phyloP scores from a whole-genome alignment of 1,284 basidiomycete genomes.

The Coniferiporia weirii region DNA sequence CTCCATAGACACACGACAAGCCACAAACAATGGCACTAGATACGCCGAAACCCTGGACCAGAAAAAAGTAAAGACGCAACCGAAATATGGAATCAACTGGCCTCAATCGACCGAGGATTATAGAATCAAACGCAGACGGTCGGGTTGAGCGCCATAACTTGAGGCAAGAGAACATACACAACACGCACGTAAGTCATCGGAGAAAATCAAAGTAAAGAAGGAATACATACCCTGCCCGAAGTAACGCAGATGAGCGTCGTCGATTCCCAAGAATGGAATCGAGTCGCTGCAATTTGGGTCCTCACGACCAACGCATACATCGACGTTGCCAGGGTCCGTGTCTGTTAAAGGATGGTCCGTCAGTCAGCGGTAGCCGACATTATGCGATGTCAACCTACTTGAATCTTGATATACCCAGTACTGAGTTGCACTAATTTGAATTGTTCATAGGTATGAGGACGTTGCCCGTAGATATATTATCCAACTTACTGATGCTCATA shows the following conservation, averaged over 20 bases:
- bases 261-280: conserved; percentile 38
- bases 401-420: conserved; percentile 41
- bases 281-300: conserved; percentile 18
- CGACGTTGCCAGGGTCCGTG: conserved; percentile 37
- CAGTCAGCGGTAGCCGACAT: conserved; percentile 22
- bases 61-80: too few relatives aligned
- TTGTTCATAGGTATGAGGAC: background rate
- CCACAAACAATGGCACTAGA: too few relatives aligned
- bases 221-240: conserved; percentile 36
- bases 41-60: too few relatives aligned
- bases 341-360: conserved; percentile 32
- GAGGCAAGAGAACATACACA: background rate
- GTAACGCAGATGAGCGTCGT: conserved; percentile 36
- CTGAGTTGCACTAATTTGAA: conserved; percentile 33
- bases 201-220: background rate
- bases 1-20: too few relatives aligned
- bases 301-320: conserved; percentile 15
- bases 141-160: conserved; percentile 12
- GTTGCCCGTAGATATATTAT: background rate
- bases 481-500: conserved; percentile 39
- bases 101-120: too few relatives aligned
- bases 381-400: conserved; percentile 22
- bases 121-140: conserved; percentile 1
- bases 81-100: too few relatives aligned
- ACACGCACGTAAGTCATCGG: background rate